These are phyloP conservation scores for Carex pumila DNA, from an alignment of 176 grass and related monocot species.

Conservation along the genomic window DNA sequence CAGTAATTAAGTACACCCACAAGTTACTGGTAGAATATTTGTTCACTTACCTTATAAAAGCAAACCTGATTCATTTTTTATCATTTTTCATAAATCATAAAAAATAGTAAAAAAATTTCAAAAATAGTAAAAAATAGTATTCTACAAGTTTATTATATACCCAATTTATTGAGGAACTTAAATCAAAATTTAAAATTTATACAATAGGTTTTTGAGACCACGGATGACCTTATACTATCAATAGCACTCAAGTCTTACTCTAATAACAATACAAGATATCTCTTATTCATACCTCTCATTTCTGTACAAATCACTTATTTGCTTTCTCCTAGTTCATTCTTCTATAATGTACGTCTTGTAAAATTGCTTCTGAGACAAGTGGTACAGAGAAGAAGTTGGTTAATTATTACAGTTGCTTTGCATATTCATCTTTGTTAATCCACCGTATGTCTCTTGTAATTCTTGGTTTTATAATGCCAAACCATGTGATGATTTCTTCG, in stretches of 20 bases:
- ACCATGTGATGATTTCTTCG: background rate
- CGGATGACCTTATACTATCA: too few relatives aligned
- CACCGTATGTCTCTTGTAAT: background rate
- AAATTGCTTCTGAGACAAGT: constrained; percentile 9
- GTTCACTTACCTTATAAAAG: constrained; percentile 3
- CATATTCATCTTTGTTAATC: background rate
- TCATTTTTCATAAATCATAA: too few relatives aligned
- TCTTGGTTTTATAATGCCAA: background rate
- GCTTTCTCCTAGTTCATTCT: constrained; percentile 9
- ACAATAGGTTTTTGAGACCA: too few relatives aligned
- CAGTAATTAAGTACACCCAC: background rate
- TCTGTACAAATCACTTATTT: constrained; percentile 17
- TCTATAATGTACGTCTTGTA: background rate
- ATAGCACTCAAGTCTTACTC: too few relatives aligned
- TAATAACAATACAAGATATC: constrained; percentile 4
- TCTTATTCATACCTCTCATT: constrained; percentile 2
- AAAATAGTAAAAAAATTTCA: too few relatives aligned
- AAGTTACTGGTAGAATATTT: constrained; percentile 10
- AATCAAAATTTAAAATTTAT: too few relatives aligned
- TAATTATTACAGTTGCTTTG: background rate
- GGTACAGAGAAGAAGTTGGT: background rate
- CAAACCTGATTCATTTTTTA: background rate
- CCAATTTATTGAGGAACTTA: too few relatives aligned
- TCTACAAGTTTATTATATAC: too few relatives aligned
- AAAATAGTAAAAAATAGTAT: too few relatives aligned